Conservation (phyloP, 129 eudicot genomes). For the Pulicaria dysenterica region DNA sequence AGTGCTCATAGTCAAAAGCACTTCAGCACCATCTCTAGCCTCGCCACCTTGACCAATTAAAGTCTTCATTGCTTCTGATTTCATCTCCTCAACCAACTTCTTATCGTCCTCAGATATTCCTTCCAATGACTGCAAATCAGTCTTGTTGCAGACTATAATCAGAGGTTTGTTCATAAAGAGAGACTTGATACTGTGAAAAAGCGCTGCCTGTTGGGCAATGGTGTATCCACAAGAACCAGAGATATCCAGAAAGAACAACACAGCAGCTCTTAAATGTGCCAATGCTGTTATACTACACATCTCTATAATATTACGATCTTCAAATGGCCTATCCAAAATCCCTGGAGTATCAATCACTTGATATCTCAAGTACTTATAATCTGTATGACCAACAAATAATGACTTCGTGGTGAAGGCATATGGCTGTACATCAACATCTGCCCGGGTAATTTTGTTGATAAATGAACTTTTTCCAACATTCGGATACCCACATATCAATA, state of each 20-base stretch:
- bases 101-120: slow-evolving; percentile 76
- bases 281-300: slow-evolving; percentile 96
- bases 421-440: slow-evolving; percentile 96
- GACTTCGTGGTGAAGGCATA: slow-evolving; percentile 98
- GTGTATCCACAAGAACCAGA: slow-evolving; percentile 95
- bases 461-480: slow-evolving; percentile 97
- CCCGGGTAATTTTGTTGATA: slow-evolving; percentile 87
- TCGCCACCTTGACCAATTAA: slow-evolving; percentile 86
- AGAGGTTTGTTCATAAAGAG: slow-evolving; percentile 89
- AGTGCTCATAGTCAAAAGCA: slow-evolving; percentile 86
- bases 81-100: slow-evolving; percentile 89
- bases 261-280: slow-evolving; percentile 93
- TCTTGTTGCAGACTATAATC: slow-evolving; percentile 87
- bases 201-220: slow-evolving; percentile 86
- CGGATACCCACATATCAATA: slow-evolving; percentile 93
- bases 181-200: slow-evolving; percentile 91
- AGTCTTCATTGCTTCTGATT: slow-evolving; percentile 83
- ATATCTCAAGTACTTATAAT: slow-evolving; percentile 82
- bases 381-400: slow-evolving; percentile 89
- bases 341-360: slow-evolving; percentile 98
- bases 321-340: slow-evolving; percentile 88
- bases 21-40: slow-evolving; percentile 58
- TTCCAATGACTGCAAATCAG: slow-evolving; percentile 82
- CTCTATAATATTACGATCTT: slow-evolving; percentile 93
- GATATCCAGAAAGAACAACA: slow-evolving; percentile 79